Base-by-base conservation (phyloP, 306 rosid genomes). In the Prunus armeniaca region DNA sequence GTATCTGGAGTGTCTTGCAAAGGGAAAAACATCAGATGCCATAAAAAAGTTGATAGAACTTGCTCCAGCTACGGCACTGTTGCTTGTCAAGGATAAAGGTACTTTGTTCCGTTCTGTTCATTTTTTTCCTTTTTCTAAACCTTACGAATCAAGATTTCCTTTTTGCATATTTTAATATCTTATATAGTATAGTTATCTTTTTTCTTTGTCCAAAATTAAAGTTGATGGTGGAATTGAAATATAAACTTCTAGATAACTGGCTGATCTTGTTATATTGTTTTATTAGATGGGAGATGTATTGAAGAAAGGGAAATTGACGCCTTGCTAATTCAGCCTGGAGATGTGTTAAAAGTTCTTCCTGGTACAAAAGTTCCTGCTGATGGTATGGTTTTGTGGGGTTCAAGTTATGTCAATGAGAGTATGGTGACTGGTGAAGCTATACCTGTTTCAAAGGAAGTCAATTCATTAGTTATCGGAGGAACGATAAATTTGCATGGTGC, bases 1-100 rank as follows among this genome's bases (percentile, higher is more conserved):
- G 83, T 96, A 96, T 82, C 78, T 96, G 87, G 99, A 96, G 87
- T 92, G 93, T 79, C 96, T 96, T 79, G 99, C 99, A 64, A 96
- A 96, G 77, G 99, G 99, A 76, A 96, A 96, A 87, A 96, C 99
- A 50, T 96, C 99, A 28, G 98, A 96, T 87, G 99, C 99, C 86
- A 96, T 96, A 87, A 96, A 91, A 84, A 96, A 96, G 83, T 82
- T 96, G 84, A 93, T 96, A 72, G 97, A 89, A 85, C 96, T 96
- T 81, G 74, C 96, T 49, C 99, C 99, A 30, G 90, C 99, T 70
- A 91, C 93, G 49, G 97, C 99, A 38, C 69, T 85, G 69, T 78
- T 92, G 83, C 86, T 96, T 78, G 78, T 91, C 79, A 88, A 82
- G 79, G 97, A 91, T 65, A 91, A 88, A 89, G 99, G 99, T 96